These are phyloP conservation scores for Apiospora marii DNA, from an alignment of 2,329 filamentous ascomycete genomes.

Conservation along the genomic window DNA sequence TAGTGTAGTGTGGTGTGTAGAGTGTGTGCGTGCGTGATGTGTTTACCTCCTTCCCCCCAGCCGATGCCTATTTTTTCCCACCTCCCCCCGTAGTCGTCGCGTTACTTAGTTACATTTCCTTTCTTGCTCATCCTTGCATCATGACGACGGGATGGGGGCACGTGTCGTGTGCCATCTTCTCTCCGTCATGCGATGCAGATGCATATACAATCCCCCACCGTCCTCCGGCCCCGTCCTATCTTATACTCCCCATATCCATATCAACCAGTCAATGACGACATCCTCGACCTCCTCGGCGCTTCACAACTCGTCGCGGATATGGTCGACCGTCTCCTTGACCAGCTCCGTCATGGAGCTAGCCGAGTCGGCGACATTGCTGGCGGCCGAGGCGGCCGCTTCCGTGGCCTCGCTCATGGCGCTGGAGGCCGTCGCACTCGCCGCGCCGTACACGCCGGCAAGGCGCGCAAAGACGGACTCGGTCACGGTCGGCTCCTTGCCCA, in stretches of 20 bases:
- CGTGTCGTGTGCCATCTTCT: neutral
- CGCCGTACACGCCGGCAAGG: conserved; percentile 76
- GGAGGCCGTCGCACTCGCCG: conserved; percentile 64
- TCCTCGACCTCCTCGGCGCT: neutral
- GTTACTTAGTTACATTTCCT: too few species aligned
- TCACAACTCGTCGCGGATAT: conserved; percentile 37
- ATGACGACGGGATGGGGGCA: neutral
- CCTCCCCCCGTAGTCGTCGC: neutral
- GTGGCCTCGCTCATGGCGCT: conserved; percentile 49
- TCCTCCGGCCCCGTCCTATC: too few species aligned
- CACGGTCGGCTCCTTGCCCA: conserved; percentile 81
- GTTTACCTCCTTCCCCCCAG: neutral
- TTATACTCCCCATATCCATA: neutral
- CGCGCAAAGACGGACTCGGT: conserved; percentile 81
- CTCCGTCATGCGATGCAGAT: neutral
- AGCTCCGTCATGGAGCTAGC: conserved; percentile 37
- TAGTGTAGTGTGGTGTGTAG: neutral
- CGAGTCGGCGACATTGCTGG: conserved; percentile 36
- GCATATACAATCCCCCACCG: neutral
- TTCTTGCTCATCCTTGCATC: conserved; percentile 7
- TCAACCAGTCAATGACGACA: neutral
- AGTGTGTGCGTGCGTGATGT: neutral
- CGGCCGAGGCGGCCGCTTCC: conserved; percentile 37
- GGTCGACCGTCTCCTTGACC: conserved; percentile 37
- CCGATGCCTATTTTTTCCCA: neutral